phyloP scores from a whole-genome alignment of 805 yeast genomes.

The Tetrapisispora pingtungensis region DNA sequence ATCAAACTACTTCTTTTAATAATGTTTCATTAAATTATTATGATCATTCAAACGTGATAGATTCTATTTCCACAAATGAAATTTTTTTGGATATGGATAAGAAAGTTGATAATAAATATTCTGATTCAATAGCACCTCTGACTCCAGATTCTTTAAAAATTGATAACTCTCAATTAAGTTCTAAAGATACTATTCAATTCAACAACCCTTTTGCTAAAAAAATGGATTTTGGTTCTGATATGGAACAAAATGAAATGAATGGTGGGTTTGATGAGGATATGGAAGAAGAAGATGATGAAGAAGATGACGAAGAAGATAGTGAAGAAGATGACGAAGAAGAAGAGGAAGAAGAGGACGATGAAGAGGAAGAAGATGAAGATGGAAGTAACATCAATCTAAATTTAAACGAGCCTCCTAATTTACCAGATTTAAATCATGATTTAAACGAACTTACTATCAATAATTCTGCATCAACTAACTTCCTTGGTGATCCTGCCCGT shows the following conservation, averaged over 20 bases:
- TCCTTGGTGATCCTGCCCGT: constrained; percentile 94
- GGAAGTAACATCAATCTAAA: background rate
- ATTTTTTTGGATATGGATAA: constrained; percentile 48
- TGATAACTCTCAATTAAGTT: background rate
- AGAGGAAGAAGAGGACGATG: background rate
- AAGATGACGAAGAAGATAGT: constrained; percentile 41
- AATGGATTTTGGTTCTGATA: background rate
- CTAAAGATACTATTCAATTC: background rate
- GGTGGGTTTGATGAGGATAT: constrained; percentile 27
- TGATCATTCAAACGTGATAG: constrained; percentile 26
- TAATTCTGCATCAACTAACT: constrained; percentile 37
- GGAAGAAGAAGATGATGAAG: constrained; percentile 23
- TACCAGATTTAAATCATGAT: background rate
- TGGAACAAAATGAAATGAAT: constrained; percentile 18
- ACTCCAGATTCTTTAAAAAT: constrained; percentile 12
- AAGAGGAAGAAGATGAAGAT: background rate
- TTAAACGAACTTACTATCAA: background rate
- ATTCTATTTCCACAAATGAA: constrained; percentile 86
- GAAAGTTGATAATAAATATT: background rate
- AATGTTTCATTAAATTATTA: background rate
- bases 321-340: constrained; percentile 42
- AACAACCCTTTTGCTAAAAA: constrained; percentile 1
- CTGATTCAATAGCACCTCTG: constrained; percentile 7
- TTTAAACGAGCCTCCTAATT: constrained; percentile 1
- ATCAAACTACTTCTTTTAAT: background rate